These are phyloP conservation scores for Mucor indicus DNA, from an alignment of 371 early-diverging fungal species.

Conservation along the genomic window DNA sequence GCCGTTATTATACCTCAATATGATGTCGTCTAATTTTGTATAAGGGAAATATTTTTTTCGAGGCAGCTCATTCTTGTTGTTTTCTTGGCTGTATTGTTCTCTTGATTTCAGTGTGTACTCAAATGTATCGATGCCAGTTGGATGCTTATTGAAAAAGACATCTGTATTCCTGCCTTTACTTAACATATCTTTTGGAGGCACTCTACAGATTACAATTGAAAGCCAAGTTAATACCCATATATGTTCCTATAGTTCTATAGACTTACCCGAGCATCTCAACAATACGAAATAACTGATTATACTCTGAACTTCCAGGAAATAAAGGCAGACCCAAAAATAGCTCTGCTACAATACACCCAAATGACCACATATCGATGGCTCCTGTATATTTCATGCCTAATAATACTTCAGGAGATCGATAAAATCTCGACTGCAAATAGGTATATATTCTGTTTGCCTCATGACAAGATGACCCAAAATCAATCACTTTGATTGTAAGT, in stretches of 20 bases:
- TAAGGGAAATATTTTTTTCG: slow-evolving; percentile 87
- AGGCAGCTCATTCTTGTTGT: slow-evolving; percentile 70
- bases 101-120: slow-evolving; percentile 75
- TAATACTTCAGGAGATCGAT: slow-evolving; percentile 96
- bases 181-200: slow-evolving; percentile 36
- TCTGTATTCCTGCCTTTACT: slow-evolving; percentile 30
- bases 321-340: slow-evolving; percentile 90
- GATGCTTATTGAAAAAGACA: slow-evolving; percentile 26
- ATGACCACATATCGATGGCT: slow-evolving; percentile 98
- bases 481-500: slow-evolving; percentile 96
- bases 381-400: slow-evolving; percentile 92
- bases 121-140: slow-evolving; percentile 33
- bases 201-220: slow-evolving; percentile 2
- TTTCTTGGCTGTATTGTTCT: slow-evolving; percentile 80
- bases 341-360: slow-evolving; percentile 99
- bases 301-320: slow-evolving; percentile 94
- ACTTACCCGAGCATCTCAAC: slow-evolving; percentile 84
- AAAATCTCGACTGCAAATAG: slow-evolving; percentile 98
- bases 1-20: slow-evolving; percentile 72
- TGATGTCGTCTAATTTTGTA: slow-evolving; percentile 76
- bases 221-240: background rate
- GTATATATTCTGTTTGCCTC: slow-evolving; percentile 89
- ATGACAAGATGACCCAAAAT: slow-evolving; percentile 97
- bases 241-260: too few species aligned
- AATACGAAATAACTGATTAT: slow-evolving; percentile 90